These are phyloP conservation scores for Termitomyces sp. DNA, from an alignment of 768 basidiomycete species.

Conservation along the genomic window DNA sequence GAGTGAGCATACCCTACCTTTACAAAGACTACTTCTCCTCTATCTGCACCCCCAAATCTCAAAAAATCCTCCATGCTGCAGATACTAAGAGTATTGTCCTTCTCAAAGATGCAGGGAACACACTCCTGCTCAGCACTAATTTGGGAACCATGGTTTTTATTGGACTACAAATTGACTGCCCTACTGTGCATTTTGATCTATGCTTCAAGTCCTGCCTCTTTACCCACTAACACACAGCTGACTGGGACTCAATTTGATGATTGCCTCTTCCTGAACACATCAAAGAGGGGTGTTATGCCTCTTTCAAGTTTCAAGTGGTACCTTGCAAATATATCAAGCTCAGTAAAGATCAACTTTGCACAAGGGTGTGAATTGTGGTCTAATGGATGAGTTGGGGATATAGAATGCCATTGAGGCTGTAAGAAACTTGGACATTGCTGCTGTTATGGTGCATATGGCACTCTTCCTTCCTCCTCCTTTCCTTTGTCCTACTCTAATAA, in stretches of 20 bases:
- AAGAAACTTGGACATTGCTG: slow-evolving; percentile 46
- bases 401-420: slow-evolving; percentile 49
- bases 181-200: slow-evolving; percentile 33
- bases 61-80: slow-evolving; percentile 42
- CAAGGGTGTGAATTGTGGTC: slow-evolving; percentile 69
- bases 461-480: neutral
- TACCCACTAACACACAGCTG: neutral
- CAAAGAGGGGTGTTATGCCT: slow-evolving; percentile 46
- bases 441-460: slow-evolving; percentile 45
- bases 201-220: too few relatives aligned
- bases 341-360: slow-evolving; percentile 54
- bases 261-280: too few relatives aligned
- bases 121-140: slow-evolving; percentile 45
- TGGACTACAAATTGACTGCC: slow-evolving; percentile 57
- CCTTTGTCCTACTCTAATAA: neutral
- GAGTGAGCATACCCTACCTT: slow-evolving; percentile 44
- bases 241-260: too few relatives aligned
- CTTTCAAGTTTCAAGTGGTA: slow-evolving; percentile 53
- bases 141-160: slow-evolving; percentile 53
- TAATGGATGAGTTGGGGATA: slow-evolving; percentile 51
- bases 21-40: slow-evolving; percentile 51
- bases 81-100: slow-evolving; percentile 59
- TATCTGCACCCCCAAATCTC: slow-evolving; percentile 48
- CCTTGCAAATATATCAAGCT: slow-evolving; percentile 38
- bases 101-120: slow-evolving; percentile 48